These are phyloP conservation scores for Canna indica DNA, from an alignment of 176 grass and related monocot species.

Conservation along the genomic window DNA sequence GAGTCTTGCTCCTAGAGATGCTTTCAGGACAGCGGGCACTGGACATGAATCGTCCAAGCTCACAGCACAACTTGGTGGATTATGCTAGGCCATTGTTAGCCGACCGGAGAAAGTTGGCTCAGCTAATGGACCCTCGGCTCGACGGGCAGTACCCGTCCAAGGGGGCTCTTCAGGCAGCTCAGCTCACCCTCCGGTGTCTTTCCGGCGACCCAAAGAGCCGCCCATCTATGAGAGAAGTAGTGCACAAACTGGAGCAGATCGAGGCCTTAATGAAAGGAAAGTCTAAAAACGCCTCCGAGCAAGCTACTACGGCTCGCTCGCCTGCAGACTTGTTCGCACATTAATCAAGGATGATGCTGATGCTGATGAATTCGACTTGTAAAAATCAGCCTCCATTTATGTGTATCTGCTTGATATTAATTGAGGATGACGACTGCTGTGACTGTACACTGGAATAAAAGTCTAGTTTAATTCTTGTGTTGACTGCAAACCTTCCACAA, in stretches of 20 bases:
- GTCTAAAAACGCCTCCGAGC: conserved; percentile 15
- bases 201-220: conserved; percentile 54
- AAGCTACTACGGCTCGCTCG: conserved; percentile 5
- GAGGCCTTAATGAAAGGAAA: conserved; percentile 48
- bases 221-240: conserved; percentile 85
- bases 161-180: conserved; percentile 50
- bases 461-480: too few relatives aligned
- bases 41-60: conserved; percentile 27
- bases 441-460: too few relatives aligned
- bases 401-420: neutral
- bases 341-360: neutral
- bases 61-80: conserved; percentile 55
- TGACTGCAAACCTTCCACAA: too few relatives aligned
- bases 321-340: neutral
- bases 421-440: too few relatives aligned
- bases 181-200: conserved; percentile 68
- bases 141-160: conserved; percentile 66
- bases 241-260: conserved; percentile 58
- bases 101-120: conserved; percentile 55
- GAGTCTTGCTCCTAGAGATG: conserved; percentile 78
- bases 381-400: neutral
- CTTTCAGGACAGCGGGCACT: conserved; percentile 55
- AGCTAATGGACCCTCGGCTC: conserved; percentile 55
- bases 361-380: neutral
- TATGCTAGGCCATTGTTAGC: conserved; percentile 56